These are phyloP conservation scores for Oryza punctata DNA, from an alignment of 176 grass and related monocot genomes.

Conservation along the genomic window DNA sequence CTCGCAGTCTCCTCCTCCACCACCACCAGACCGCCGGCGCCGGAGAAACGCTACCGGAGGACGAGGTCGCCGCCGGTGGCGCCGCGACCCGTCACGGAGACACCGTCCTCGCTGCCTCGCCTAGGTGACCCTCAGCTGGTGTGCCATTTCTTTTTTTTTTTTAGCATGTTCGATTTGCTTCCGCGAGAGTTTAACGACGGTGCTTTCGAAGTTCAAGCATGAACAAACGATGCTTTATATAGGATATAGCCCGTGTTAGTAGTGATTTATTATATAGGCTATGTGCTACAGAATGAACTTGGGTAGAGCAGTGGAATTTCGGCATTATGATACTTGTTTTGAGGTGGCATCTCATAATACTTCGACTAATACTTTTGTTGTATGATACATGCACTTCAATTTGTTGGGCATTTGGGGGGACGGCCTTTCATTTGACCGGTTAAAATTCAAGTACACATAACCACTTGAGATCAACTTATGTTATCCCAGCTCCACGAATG, in stretches of 20 bases:
- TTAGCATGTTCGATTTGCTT: background rate
- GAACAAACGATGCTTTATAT: background rate
- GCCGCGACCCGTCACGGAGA: background rate
- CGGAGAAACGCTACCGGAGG: background rate
- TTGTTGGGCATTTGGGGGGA: slow-evolving; percentile 73
- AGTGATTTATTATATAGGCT: background rate
- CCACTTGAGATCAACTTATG: slow-evolving; percentile 71
- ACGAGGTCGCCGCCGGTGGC: background rate
- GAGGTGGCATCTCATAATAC: background rate
- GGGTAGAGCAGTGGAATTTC: background rate
- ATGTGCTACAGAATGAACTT: background rate
- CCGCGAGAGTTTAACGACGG: background rate
- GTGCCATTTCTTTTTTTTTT: background rate
- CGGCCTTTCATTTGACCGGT: slow-evolving; percentile 66
- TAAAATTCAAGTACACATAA: slow-evolving; percentile 44
- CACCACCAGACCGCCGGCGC: too few relatives aligned
- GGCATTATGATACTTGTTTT: background rate
- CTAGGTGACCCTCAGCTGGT: background rate
- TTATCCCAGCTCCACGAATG: slow-evolving; percentile 62
- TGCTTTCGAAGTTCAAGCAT: background rate
- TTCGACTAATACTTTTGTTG: slow-evolving; percentile 1
- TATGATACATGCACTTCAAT: slow-evolving; percentile 60
- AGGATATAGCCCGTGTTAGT: background rate
- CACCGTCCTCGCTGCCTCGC: background rate
- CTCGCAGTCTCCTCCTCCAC: too few relatives aligned